These are phyloP conservation scores for Amanita inopinata DNA, from an alignment of 768 basidiomycete species.

Conservation along the genomic window DNA sequence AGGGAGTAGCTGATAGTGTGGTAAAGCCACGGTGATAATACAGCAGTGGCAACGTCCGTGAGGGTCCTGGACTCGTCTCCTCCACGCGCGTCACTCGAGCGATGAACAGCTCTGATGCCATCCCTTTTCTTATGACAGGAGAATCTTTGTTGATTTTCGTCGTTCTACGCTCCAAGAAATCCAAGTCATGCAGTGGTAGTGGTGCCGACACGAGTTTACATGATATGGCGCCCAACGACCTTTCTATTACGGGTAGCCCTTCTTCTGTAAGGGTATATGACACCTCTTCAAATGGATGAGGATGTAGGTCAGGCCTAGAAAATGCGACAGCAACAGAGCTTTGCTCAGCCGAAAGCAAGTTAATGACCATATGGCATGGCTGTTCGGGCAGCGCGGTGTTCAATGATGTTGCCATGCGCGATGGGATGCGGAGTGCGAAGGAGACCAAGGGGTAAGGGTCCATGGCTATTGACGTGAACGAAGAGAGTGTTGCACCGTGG, in stretches of 20 bases:
- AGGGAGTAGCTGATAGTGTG: constrained; percentile 20
- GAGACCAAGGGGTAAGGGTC: constrained; percentile 81
- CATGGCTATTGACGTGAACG: constrained; percentile 87
- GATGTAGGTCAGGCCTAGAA: constrained; percentile 61
- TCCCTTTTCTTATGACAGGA: constrained; percentile 13
- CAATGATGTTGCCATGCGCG: constrained; percentile 69
- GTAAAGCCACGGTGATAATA: constrained; percentile 57
- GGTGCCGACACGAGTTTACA: constrained; percentile 57
- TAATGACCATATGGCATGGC: constrained; percentile 59
- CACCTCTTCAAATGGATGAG: constrained; percentile 41
- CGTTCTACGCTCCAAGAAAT: constrained; percentile 21
- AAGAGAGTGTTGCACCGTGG: constrained; percentile 91
- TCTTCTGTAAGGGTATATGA: constrained; percentile 35
- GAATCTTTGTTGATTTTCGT: constrained; percentile 10
- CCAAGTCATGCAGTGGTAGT: constrained; percentile 51
- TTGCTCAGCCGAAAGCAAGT: constrained; percentile 68
- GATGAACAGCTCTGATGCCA: constrained; percentile 66
- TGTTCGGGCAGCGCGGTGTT: constrained; percentile 17
- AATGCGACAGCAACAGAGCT: constrained; percentile 54
- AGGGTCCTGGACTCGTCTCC: background rate
- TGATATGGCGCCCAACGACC: constrained; percentile 59
- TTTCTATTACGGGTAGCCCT: constrained; percentile 49
- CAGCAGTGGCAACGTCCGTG: constrained; percentile 38
- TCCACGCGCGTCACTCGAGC: constrained; percentile 65
- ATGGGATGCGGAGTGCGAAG: constrained; percentile 85